phyloP scores from a whole-genome alignment of 2,329 filamentous ascomycete species.

The Ceratocystis eucalypticola region DNA sequence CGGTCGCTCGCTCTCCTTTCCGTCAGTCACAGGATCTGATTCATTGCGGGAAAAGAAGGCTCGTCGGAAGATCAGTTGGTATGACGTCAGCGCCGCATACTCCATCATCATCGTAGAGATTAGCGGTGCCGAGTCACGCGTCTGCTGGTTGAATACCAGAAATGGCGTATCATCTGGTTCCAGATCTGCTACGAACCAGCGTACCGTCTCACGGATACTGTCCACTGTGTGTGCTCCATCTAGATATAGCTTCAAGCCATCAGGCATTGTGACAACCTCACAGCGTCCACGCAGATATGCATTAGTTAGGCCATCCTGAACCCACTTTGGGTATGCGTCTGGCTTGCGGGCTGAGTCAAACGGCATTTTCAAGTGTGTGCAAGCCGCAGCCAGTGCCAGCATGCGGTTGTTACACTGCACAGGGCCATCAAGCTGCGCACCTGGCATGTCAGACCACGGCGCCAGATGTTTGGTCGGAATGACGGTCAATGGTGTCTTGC shows the following conservation, averaged over 20 bases:
- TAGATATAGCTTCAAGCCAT: slow-evolving; percentile 57
- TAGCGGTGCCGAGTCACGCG: slow-evolving; percentile 57
- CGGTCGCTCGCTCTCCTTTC: slow-evolving; percentile 29
- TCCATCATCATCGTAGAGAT: slow-evolving; percentile 49
- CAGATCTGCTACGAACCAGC: slow-evolving; percentile 56
- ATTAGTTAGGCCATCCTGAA: slow-evolving; percentile 50
- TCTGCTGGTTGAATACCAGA: slow-evolving; percentile 88
- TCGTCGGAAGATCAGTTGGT: slow-evolving; percentile 45
- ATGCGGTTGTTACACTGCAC: slow-evolving; percentile 49
- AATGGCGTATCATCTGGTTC: slow-evolving; percentile 29
- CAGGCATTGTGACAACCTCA: slow-evolving; percentile 43
- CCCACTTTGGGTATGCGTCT: slow-evolving; percentile 27
- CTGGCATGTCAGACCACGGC: slow-evolving; percentile 31
- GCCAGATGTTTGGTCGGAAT: slow-evolving; percentile 29
- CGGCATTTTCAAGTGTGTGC: slow-evolving; percentile 38
- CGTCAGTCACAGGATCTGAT: slow-evolving; percentile 23
- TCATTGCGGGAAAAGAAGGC: slow-evolving; percentile 72
- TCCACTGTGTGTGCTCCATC: slow-evolving; percentile 83
- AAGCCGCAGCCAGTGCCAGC: slow-evolving; percentile 42
- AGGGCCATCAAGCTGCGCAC: slow-evolving; percentile 32
- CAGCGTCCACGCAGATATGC: slow-evolving; percentile 65
- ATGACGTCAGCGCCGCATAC: slow-evolving; percentile 31
- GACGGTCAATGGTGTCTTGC: slow-evolving; percentile 34
- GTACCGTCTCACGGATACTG: slow-evolving; percentile 60
- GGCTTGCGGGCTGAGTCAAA: slow-evolving; percentile 10